Evolutionary conservation across 768 basidiomycete genomes (phyloP).

Genomic region (Leccinum uliginosum): DNA sequence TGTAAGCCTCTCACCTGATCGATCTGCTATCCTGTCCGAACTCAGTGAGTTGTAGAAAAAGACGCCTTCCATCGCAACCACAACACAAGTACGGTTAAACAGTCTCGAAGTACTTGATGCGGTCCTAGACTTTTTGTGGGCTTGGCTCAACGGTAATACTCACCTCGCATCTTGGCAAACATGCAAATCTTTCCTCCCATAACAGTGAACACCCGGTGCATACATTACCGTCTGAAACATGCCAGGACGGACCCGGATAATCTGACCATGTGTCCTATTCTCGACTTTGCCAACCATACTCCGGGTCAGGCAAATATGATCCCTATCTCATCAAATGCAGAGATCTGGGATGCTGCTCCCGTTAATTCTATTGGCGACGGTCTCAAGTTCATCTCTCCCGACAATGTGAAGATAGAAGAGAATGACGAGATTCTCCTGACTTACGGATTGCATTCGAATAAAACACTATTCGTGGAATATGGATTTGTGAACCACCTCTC

Average conservation of each 20-base stretch:
- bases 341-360: conserved; percentile 36
- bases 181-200: conserved; percentile 1
- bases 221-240: conserved; percentile 61
- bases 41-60: conserved; percentile 5
- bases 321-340: conserved; percentile 36
- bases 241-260: conserved; percentile 61
- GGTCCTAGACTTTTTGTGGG: conserved; percentile 66
- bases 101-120: conserved; percentile 5
- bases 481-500: conserved; percentile 63
- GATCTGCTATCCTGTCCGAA: not conserved
- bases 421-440: conserved; percentile 71
- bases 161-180: conserved; percentile 2
- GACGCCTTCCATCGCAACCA: not conserved
- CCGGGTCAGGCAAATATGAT: conserved; percentile 38
- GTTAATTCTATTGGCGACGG: conserved; percentile 38
- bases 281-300: conserved; percentile 89
- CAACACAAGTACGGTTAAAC: not conserved
- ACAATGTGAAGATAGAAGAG: conserved; percentile 34
- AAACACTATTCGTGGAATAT: conserved; percentile 81
- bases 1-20: conserved; percentile 36
- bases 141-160: conserved; percentile 78
- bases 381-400: conserved; percentile 49
- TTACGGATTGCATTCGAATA: conserved; percentile 80
- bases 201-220: conserved; percentile 88
- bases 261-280: conserved; percentile 80